Base-by-base conservation (phyloP, 805 yeast species). In the Ogataea pini region DNA sequence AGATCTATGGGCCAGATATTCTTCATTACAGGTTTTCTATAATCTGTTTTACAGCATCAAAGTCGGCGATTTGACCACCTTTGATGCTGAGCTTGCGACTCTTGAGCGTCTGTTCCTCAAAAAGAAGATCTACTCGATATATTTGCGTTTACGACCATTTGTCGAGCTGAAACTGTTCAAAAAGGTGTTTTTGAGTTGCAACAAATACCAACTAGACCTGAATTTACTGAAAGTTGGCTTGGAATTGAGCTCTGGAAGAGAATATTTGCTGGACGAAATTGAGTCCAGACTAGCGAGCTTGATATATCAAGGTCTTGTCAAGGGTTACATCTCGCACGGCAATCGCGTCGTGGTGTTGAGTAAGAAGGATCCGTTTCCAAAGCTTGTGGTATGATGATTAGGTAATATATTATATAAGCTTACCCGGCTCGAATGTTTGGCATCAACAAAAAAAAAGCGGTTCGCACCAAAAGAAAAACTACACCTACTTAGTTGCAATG, bases 271-370 rank as follows among this genome's bases (percentile, higher is more conserved):
- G 13, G 88, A 82, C 59, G 82, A 79, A 47, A 70, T 82, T 4
- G 96, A 90, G 65, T 82, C 92, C 50, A 65, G 77, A 9, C 54
- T 89, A 18, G 90, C 96, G 0, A 79, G 76, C 46, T 67, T 86
- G 58, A 87, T 90, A 16, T 72, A 74, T 44, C 68, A 69, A 43
- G 85, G 85, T 7, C 69, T 64, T 48, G 70, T 89, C 40, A 89
- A 86, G 65, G 97, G 96, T 0, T 90, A 90, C 64, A 65, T 90
- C 13, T 86, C 96, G 4, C 94, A 89, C 61, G 77, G 83, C 3
- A 82, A 86, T 59, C 71, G 79, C 34, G 85, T 87, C 43, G 71
- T 88, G 16, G 96, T 90, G 8, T 66, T 89, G 47, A 83, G 94
- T 62, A 88, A 85, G 64, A 78, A 72, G 14, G 80, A 79, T 20